Evolutionary conservation across 805 yeast genomes (phyloP).

Genomic region (Cyberlindnera americana): DNA sequence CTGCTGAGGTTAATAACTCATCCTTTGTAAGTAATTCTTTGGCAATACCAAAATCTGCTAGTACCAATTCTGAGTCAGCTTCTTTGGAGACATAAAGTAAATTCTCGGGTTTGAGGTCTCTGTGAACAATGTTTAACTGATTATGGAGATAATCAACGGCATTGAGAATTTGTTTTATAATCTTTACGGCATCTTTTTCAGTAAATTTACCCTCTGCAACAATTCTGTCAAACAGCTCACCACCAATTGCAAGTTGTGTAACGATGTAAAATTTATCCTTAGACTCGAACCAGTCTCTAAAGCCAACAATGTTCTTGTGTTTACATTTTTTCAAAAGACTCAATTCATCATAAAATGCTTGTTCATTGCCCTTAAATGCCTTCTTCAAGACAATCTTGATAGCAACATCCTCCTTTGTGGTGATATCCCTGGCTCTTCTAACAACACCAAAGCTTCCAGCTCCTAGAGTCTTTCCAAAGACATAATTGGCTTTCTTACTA

Average conservation of each 20-base stretch:
- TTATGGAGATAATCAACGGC: slow-evolving; percentile 80
- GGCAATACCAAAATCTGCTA: slow-evolving; percentile 97
- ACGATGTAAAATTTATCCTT: slow-evolving; percentile 90
- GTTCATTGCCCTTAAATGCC: slow-evolving; percentile 74
- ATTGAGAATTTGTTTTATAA: slow-evolving; percentile 67
- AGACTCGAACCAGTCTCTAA: slow-evolving; percentile 91
- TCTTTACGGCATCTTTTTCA: slow-evolving; percentile 79
- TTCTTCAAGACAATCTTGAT: slow-evolving; percentile 85
- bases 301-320: slow-evolving; percentile 87
- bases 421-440: slow-evolving; percentile 57
- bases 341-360: slow-evolving; percentile 77
- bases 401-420: slow-evolving; percentile 71
- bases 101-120: slow-evolving; percentile 95
- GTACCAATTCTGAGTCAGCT: slow-evolving; percentile 68
- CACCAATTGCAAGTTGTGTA: slow-evolving; percentile 94
- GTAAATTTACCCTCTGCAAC: slow-evolving; percentile 79
- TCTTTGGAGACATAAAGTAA: slow-evolving; percentile 60
- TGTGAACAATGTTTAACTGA: slow-evolving; percentile 71
- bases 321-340: slow-evolving; percentile 58
- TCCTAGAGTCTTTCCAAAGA: slow-evolving; percentile 81
- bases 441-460: slow-evolving; percentile 97
- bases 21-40: slow-evolving; percentile 59
- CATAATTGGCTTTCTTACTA: slow-evolving; percentile 61
- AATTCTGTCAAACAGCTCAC: slow-evolving; percentile 89
- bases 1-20: slow-evolving; percentile 64